Evolutionary conservation across 805 yeast species (phyloP).

Genomic region (Candida coleopterorum): DNA sequence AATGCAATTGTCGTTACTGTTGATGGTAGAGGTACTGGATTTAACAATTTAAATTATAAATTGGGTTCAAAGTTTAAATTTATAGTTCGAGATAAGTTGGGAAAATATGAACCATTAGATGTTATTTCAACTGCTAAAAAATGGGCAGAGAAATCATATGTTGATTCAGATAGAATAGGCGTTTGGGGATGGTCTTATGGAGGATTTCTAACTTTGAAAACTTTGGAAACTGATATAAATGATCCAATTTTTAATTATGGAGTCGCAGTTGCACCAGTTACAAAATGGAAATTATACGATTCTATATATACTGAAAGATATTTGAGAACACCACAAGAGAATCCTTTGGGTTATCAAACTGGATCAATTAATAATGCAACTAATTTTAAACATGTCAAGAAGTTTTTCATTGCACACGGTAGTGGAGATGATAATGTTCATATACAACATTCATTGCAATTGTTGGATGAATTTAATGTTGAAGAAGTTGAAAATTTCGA

Average conservation of each 20-base stretch:
- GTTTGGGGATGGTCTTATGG: slow-evolving; percentile 92
- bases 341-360: slow-evolving; percentile 44
- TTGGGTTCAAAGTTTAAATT: slow-evolving; percentile 57
- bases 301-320: slow-evolving; percentile 78
- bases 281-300: slow-evolving; percentile 72
- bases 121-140: slow-evolving; percentile 79
- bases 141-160: slow-evolving; percentile 60
- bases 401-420: slow-evolving; percentile 74
- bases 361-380: slow-evolving; percentile 41
- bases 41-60: slow-evolving; percentile 54
- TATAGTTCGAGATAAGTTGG: slow-evolving; percentile 75
- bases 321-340: slow-evolving; percentile 52
- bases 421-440: slow-evolving; percentile 85
- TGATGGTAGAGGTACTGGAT: slow-evolving; percentile 97
- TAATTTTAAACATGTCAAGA: slow-evolving; percentile 43
- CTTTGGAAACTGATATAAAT: slow-evolving; percentile 63
- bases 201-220: slow-evolving; percentile 71
- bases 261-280: slow-evolving; percentile 82
- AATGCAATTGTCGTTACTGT: slow-evolving; percentile 88
- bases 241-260: slow-evolving; percentile 61
- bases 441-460: slow-evolving; percentile 59
- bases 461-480: slow-evolving; percentile 62
- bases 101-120: slow-evolving; percentile 77
- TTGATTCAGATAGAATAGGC: slow-evolving; percentile 55
- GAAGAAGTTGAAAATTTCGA: slow-evolving; percentile 81